phyloP scores from a whole-genome alignment of 2,329 filamentous ascomycete genomes.

The Chrysoporthe cubensis region DNA sequence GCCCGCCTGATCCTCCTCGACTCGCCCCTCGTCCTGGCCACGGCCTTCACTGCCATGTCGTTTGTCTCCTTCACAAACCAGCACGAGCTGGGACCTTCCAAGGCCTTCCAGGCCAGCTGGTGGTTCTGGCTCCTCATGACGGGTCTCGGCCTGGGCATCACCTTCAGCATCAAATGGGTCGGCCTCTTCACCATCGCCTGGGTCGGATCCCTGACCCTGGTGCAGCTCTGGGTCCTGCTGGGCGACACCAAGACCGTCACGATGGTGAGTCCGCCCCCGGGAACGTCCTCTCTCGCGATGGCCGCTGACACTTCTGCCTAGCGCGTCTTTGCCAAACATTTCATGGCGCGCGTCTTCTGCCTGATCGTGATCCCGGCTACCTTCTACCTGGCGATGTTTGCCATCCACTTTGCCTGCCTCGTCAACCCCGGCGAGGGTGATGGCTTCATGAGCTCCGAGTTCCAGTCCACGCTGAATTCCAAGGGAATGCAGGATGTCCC shows the following conservation, averaged over 20 bases:
- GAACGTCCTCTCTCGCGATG: neutral
- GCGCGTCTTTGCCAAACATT: constrained; percentile 89
- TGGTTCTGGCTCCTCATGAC: constrained; percentile 97
- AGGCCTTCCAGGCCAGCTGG: constrained; percentile 89
- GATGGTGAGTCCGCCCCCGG: constrained; percentile 45
- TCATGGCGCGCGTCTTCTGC: constrained; percentile 88
- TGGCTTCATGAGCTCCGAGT: constrained; percentile 99
- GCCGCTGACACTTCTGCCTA: constrained; percentile 34
- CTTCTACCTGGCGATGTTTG: constrained; percentile 98
- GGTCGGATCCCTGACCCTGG: constrained; percentile 86
- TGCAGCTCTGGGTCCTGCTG: constrained; percentile 94
- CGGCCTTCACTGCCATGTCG: constrained; percentile 85
- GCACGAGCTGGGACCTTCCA: constrained; percentile 86
- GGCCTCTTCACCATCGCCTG: constrained; percentile 98
- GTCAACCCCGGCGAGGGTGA: constrained; percentile 96
- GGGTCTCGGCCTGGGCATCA: constrained; percentile 85
- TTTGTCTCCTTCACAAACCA: constrained; percentile 96
- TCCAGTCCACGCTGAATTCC: constrained; percentile 94
- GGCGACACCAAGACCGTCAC: constrained; percentile 88
- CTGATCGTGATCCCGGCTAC: constrained; percentile 84
- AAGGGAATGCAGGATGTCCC: constrained; percentile 96
- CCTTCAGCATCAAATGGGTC: constrained; percentile 97
- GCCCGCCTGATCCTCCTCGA: constrained; percentile 95
- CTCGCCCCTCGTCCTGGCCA: constrained; percentile 91
- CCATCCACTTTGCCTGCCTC: constrained; percentile 91